Base-by-base conservation (phyloP, 2,329 filamentous ascomycete species). In the Eurotiales sp. region DNA sequence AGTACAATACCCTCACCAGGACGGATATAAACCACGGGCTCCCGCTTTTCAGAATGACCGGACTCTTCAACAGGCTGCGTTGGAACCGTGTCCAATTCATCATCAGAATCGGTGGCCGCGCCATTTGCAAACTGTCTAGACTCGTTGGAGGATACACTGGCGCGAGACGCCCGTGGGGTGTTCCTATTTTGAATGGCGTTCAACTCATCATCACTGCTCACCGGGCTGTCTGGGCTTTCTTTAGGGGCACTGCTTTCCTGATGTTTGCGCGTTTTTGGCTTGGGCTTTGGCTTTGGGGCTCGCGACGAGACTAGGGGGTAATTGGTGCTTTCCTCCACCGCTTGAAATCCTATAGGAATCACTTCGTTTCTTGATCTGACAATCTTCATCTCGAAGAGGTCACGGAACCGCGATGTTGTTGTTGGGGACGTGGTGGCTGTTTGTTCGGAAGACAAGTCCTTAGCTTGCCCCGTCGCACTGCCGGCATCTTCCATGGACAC, bases 1-100 rank as follows among this genome's bases (percentile, higher is more conserved):
- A 96, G 80, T 5, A 97, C 77, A 43, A 99, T 83, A 21, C 83
- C 88, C 68, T 99, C 93, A 46, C 88, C 86, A 22, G 92, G 80
- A 30, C 87, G 83, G 58, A 97, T 80, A 36, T 95, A 73, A 27
- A 42, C 17, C 5, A 17, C 15, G 10, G 6, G 32, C 14, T 40
- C 21, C 5, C 11, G 15, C 19, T 15, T 51, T 48, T 43, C 57
- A 30, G 34, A 61, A n/a, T n/a, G n/a, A n/a, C n/a, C n/a, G n/a
- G 59, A 21, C 10, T 27, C 27, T 27, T 71, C 63, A 0, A 50
- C 43, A 2, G 55, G 42, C 8, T 47, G 34, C 11, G 7, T 46
- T 42, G 57, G 52, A n/a, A 56, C 51, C 42, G 55, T 52, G 25
- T 56, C 48, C 39, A 54, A 48, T 40, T 54, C 48, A 25, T 54